A percentile compares a stretch with the other conserved stretches of the same genome.
Conservation (phyloP, 2,329 filamentous ascomycete species). For the Leptosphaerulina australis region DNA sequence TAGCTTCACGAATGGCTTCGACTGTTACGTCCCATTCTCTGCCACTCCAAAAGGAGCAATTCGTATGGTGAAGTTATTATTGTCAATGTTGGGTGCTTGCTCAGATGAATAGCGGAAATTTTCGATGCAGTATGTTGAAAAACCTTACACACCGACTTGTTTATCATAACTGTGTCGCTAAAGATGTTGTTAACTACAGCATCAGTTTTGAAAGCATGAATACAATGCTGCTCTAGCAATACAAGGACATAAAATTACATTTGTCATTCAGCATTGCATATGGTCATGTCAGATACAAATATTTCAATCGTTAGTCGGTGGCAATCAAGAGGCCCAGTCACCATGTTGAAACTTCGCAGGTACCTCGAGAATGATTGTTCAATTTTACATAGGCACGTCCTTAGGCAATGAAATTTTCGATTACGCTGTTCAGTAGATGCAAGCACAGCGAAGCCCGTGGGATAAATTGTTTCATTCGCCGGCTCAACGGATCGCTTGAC, state of each 20-base stretch:
- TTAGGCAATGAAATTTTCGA: not conserved
- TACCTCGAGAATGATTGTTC: not conserved
- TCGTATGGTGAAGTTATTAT: too few relatives aligned
- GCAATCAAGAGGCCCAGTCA: not conserved
- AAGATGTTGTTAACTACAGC: too few relatives aligned
- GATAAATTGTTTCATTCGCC: not conserved
- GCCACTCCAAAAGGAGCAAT: too few relatives aligned
- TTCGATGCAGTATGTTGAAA: too few relatives aligned
- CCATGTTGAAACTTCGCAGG: not conserved
- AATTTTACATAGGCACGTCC: not conserved
- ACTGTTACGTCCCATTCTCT: too few relatives aligned
- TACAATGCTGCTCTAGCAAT: not conserved
- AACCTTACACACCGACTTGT: too few relatives aligned
- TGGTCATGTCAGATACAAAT: not conserved
- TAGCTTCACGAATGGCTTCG: not conserved
- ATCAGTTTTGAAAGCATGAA: too few relatives aligned
- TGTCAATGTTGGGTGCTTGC: too few relatives aligned
- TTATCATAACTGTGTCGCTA: too few relatives aligned
- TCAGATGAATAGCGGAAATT: too few relatives aligned
- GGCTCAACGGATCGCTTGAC: slow-evolving; percentile 2
- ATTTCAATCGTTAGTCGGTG: not conserved
- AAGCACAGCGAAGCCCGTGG: not conserved
- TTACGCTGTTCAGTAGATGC: not conserved
- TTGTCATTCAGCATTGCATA: not conserved
- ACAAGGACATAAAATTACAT: not conserved